These are phyloP conservation scores for Umbelopsis sp. DNA, from an alignment of 192 early-diverging fungal species.

Conservation along the genomic window DNA sequence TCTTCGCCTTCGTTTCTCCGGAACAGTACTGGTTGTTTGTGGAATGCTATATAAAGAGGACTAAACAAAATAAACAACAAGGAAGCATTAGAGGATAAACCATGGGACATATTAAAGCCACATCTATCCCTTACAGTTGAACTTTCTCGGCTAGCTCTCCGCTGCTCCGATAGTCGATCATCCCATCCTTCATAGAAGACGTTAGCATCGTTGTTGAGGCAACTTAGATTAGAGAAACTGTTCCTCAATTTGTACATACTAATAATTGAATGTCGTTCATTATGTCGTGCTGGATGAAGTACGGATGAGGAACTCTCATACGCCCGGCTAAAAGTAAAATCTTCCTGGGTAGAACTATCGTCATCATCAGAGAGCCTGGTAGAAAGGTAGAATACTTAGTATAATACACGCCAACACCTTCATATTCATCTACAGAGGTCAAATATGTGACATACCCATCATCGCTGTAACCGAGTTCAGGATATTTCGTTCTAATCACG, in stretches of 20 bases:
- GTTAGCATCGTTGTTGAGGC: background rate
- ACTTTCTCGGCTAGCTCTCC: conserved; percentile 28
- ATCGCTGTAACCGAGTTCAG: conserved; percentile 11
- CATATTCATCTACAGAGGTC: background rate
- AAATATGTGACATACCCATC: background rate
- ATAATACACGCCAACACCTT: background rate
- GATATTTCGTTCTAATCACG: conserved; percentile 13
- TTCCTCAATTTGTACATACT: background rate
- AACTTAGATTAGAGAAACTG: too few species aligned
- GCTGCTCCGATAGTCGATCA: conserved; percentile 27
- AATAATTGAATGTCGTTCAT: background rate
- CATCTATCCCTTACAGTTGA: conserved; percentile 7
- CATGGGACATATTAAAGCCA: background rate
- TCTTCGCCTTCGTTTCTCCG: conserved; percentile 43
- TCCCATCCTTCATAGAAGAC: conserved; percentile 5
- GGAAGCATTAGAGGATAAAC: background rate
- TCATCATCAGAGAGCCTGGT: background rate
- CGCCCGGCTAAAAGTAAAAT: background rate
- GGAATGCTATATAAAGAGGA: background rate
- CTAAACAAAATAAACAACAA: background rate
- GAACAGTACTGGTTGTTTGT: conserved; percentile 14
- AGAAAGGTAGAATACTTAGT: background rate
- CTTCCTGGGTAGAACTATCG: background rate
- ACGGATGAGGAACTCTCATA: background rate
- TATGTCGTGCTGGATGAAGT: background rate